Conservation (phyloP, 2,329 filamentous ascomycete species). For the Didymella pinodella region DNA sequence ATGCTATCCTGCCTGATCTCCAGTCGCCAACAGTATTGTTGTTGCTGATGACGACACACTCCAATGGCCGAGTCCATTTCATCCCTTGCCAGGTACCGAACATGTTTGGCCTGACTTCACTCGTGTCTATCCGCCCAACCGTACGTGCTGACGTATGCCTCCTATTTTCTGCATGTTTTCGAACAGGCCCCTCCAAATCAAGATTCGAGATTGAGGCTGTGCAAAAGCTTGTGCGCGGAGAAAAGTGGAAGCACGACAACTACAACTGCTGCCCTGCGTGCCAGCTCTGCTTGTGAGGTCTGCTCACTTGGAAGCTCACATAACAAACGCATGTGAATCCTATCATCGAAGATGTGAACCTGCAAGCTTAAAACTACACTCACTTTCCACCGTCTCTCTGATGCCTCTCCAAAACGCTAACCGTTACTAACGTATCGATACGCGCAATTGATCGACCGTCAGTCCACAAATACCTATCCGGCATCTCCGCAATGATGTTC, state of each 20-base stretch:
- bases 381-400: neutral
- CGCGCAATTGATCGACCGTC: conserved; percentile 18
- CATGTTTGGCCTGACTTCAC: neutral
- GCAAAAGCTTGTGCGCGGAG: conserved; percentile 19
- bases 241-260: conserved; percentile 10
- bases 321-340: neutral
- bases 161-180: conserved; percentile 5
- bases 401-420: conserved; percentile 1
- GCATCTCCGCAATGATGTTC: conserved; percentile 19
- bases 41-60: neutral
- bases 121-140: conserved; percentile 4
- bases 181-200: conserved; percentile 10
- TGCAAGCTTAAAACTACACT: too few relatives aligned
- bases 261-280: neutral
- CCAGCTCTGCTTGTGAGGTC: neutral
- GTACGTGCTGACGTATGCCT: conserved; percentile 18
- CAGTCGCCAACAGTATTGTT: neutral
- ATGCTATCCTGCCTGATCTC: conserved; percentile 1
- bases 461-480: conserved; percentile 19
- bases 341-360: neutral
- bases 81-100: neutral
- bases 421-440: conserved; percentile 7
- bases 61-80: neutral
- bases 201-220: conserved; percentile 19
- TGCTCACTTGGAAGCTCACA: neutral